Conservation (phyloP, 2,329 filamentous ascomycete species). For the Graphiopsis chlorocephala region DNA sequence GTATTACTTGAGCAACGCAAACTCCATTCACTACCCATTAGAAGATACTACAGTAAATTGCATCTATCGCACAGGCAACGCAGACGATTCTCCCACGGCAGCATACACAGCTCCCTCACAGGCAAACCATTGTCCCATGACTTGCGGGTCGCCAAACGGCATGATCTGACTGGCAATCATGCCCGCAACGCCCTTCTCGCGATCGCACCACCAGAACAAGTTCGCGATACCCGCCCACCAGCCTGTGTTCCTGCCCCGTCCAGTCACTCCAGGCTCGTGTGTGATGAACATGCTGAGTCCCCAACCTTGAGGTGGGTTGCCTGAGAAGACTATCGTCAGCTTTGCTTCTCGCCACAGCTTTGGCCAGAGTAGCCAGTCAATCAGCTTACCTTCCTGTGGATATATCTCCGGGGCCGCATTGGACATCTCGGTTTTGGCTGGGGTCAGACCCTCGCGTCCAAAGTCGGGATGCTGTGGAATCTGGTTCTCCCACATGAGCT, state of each 20-base stretch:
- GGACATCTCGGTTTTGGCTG: constrained; percentile 35
- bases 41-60: not conserved
- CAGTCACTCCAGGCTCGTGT: constrained; percentile 33
- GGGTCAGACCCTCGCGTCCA: constrained; percentile 32
- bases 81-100: not conserved
- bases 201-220: constrained; percentile 39
- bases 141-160: constrained; percentile 36
- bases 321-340: constrained; percentile 17
- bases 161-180: constrained; percentile 39
- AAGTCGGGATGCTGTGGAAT: constrained; percentile 37
- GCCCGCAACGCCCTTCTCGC: constrained; percentile 38
- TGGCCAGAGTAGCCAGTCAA: not conserved
- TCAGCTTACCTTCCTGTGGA: constrained; percentile 32
- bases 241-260: constrained; percentile 34
- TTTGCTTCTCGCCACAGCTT: not conserved
- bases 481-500: constrained; percentile 62
- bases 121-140: constrained; percentile 34
- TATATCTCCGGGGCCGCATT: constrained; percentile 50
- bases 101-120: constrained; percentile 34
- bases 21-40: not conserved
- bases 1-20: not conserved
- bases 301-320: constrained; percentile 61
- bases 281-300: constrained; percentile 47
- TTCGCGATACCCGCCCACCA: constrained; percentile 38
- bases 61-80: not conserved